Conservation (phyloP, 2,329 filamentous ascomycete species). For the Xylariaceae sp. region DNA sequence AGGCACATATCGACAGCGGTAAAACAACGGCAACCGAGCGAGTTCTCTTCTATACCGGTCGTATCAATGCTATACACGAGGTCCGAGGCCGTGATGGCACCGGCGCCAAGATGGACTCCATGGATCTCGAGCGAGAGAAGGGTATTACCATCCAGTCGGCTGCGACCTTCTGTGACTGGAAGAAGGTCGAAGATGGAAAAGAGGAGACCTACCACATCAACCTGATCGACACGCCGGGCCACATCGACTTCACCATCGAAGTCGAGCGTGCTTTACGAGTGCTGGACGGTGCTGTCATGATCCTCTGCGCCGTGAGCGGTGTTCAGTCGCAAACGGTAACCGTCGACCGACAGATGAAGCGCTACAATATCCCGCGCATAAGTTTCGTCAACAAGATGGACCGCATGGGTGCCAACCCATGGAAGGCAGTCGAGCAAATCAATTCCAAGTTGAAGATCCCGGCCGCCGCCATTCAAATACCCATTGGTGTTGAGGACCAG, state of each 20-base stretch:
- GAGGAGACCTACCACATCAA: slow-evolving; percentile 96
- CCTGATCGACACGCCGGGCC: slow-evolving; percentile 95
- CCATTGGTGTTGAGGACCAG: slow-evolving; percentile 86
- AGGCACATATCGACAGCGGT: slow-evolving; percentile 97
- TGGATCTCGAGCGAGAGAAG: slow-evolving; percentile 97
- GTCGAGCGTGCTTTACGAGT: slow-evolving; percentile 93
- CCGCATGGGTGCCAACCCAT: slow-evolving; percentile 95
- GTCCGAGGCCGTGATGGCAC: slow-evolving; percentile 91
- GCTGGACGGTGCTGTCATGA: slow-evolving; percentile 95
- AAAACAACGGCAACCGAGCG: slow-evolving; percentile 97
- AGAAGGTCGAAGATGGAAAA: slow-evolving; percentile 76
- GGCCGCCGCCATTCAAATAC: slow-evolving; percentile 89
- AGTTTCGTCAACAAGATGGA: slow-evolving; percentile 99
- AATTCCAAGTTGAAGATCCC: slow-evolving; percentile 91
- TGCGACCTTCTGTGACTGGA: slow-evolving; percentile 96
- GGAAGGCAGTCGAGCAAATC: slow-evolving; percentile 96
- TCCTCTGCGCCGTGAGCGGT: slow-evolving; percentile 93
- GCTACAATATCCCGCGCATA: slow-evolving; percentile 92
- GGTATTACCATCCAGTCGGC: slow-evolving; percentile 99
- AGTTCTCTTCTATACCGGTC: slow-evolving; percentile 95
- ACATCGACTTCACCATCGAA: slow-evolving; percentile 99
- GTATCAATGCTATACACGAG: slow-evolving; percentile 96
- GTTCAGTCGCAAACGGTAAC: slow-evolving; percentile 98
- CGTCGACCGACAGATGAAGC: slow-evolving; percentile 96
- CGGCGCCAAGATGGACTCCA: slow-evolving; percentile 99